phyloP scores from a whole-genome alignment of 2,329 filamentous ascomycete genomes.

The Diplocarpon mali region DNA sequence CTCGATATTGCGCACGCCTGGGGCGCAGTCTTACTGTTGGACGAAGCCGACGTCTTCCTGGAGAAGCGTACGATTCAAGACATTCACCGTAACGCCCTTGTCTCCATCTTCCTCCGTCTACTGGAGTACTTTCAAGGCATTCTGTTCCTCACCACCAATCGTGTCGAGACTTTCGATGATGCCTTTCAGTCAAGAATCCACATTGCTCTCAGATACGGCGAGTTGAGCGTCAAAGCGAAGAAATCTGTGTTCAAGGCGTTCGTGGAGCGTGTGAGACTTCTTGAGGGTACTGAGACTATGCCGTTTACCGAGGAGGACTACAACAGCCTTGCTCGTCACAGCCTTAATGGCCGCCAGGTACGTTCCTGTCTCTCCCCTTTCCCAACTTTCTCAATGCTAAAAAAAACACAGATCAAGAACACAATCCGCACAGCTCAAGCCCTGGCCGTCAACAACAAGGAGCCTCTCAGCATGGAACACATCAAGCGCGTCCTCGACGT shows the following conservation, averaged over 20 bases:
- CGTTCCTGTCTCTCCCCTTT: slow-evolving; percentile 12
- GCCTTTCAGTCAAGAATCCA: slow-evolving; percentile 85
- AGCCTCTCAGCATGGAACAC: slow-evolving; percentile 64
- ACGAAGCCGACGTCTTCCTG: slow-evolving; percentile 77
- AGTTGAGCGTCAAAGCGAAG: slow-evolving; percentile 60
- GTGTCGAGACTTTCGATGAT: slow-evolving; percentile 80
- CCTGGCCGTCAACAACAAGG: slow-evolving; percentile 64
- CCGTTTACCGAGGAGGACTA: slow-evolving; percentile 58
- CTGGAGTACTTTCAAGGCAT: slow-evolving; percentile 91
- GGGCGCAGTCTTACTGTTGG: slow-evolving; percentile 75
- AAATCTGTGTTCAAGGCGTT: slow-evolving; percentile 78
- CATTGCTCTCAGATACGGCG: slow-evolving; percentile 71
- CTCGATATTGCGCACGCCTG: slow-evolving; percentile 77
- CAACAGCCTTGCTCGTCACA: slow-evolving; percentile 52
- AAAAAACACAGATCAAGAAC: slow-evolving; percentile 59
- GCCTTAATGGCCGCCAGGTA: slow-evolving; percentile 58
- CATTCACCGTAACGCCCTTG: slow-evolving; percentile 73
- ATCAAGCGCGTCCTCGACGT: slow-evolving; percentile 77
- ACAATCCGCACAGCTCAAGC: slow-evolving; percentile 74
- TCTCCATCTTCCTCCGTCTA: slow-evolving; percentile 76
- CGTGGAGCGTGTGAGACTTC: slow-evolving; percentile 57
- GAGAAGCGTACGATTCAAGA: slow-evolving; percentile 76
- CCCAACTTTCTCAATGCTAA: slow-evolving; percentile 29
- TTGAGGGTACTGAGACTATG: slow-evolving; percentile 49
- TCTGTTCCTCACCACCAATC: slow-evolving; percentile 79